Conservation (phyloP, 179 eudicot genomes). For the Spinacia oleracea region DNA sequence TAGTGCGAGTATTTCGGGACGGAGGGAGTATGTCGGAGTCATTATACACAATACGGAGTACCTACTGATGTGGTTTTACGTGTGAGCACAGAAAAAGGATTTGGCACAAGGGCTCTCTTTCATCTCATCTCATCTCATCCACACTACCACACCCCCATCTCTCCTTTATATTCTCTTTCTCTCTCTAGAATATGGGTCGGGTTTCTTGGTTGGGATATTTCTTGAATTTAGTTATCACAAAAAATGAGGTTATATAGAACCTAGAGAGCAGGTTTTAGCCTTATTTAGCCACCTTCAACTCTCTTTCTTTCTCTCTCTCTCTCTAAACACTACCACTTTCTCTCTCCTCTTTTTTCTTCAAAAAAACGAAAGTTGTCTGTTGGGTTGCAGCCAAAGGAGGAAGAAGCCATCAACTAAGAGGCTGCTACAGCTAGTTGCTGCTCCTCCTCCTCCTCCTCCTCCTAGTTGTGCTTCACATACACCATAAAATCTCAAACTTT, state of each 20-base stretch:
- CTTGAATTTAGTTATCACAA: constrained; percentile 37
- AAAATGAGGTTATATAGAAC: constrained; percentile 33
- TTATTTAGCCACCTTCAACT: constrained; percentile 20
- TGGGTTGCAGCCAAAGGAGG: constrained; percentile 61
- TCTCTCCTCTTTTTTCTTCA: constrained; percentile 17
- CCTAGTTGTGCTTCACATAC: constrained; percentile 12
- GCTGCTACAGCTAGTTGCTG: constrained; percentile 1
- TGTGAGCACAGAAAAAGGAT: not conserved
- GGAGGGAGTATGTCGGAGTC: too few relatives aligned
- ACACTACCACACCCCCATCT: constrained; percentile 10
- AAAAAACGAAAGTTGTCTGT: constrained; percentile 54
- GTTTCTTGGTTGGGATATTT: constrained; percentile 30
- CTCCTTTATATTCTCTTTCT: constrained; percentile 2
- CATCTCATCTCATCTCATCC: constrained; percentile 55
- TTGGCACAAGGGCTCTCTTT: constrained; percentile 12
- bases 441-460: not conserved
- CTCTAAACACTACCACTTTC: constrained; percentile 9
- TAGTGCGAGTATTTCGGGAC: too few relatives aligned
- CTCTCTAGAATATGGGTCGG: constrained; percentile 16
- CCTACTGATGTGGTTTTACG: constrained; percentile 23
- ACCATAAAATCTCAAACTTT: constrained; percentile 1
- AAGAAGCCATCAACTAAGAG: constrained; percentile 42
- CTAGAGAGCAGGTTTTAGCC: constrained; percentile 36
- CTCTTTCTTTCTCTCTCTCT: constrained; percentile 24
- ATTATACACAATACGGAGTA: too few relatives aligned